A percentile compares a stretch with the other conserved stretches of the same genome.
phyloP scores from a whole-genome alignment of 2,329 filamentous ascomycete genomes.

The Paradendryphiella salina region DNA sequence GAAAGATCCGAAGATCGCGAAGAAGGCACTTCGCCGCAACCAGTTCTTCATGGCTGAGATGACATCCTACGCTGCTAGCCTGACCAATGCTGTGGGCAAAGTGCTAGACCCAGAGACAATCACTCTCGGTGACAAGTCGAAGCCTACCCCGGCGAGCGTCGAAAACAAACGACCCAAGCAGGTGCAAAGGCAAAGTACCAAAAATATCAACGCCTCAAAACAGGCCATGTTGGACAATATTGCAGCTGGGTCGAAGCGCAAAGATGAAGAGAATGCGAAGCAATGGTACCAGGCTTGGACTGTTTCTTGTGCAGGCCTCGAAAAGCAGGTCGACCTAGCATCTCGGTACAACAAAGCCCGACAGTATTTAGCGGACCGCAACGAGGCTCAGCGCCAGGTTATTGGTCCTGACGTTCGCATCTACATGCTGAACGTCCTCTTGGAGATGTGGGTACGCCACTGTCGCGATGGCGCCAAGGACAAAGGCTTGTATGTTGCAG shows the following conservation, averaged over 20 bases:
- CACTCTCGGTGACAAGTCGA: slow-evolving; percentile 37
- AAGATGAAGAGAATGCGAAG: slow-evolving; percentile 47
- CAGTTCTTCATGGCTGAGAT: slow-evolving; percentile 25
- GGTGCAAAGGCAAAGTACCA: slow-evolving; percentile 30
- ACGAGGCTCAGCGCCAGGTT: slow-evolving; percentile 45
- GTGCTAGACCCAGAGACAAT: slow-evolving; percentile 21
- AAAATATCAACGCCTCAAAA: slow-evolving; percentile 45
- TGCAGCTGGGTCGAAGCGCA: slow-evolving; percentile 48
- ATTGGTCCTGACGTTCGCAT: slow-evolving; percentile 54
- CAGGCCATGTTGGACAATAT: slow-evolving; percentile 52
- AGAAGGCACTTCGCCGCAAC: slow-evolving; percentile 25
- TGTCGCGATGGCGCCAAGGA: slow-evolving; percentile 38
- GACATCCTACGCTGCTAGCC: slow-evolving; percentile 20
- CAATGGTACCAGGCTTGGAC: slow-evolving; percentile 54
- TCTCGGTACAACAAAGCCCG: slow-evolving; percentile 55
- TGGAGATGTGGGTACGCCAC: slow-evolving; percentile 53
- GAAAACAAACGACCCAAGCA: slow-evolving; percentile 29
- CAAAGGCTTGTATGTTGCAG: slow-evolving; percentile 38
- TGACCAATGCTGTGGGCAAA: slow-evolving; percentile 23
- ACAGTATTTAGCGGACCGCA: slow-evolving; percentile 53
- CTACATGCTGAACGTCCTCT: slow-evolving; percentile 55
- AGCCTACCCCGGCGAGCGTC: slow-evolving; percentile 11
- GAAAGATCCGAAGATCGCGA: slow-evolving; percentile 41
- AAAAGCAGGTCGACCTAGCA: slow-evolving; percentile 51
- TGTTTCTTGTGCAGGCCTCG: slow-evolving; percentile 51